Evolutionary conservation across 1,284 basidiomycete species (phyloP), one percentile per base, ranked within the genome.

Genomic region (Ustilago cynodontis): DNA sequence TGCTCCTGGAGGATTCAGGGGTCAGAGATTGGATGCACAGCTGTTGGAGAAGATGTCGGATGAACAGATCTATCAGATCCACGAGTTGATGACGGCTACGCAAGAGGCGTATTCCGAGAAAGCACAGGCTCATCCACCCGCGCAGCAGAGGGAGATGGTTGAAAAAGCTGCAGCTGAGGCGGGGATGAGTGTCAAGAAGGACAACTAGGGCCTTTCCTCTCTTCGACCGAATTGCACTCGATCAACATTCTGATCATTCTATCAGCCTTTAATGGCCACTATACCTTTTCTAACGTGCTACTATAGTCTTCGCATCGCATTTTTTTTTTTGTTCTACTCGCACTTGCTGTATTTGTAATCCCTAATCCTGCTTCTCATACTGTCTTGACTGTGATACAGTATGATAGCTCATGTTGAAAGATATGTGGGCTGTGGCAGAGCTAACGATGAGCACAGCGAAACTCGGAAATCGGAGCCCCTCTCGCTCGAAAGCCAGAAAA

Each of bases 21-120:
- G 83, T 0, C 51, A 75, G 31, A 55, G 79, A 11, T 49, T 85
- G 16, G 80, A 83, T 41, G 59, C 79, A 14, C 63, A 69, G 28
- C 51, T 83, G 41, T 56, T 83, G 18, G 81, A 83, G 18, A 81
- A 80, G 72, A 70, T 86, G 53, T 85, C 84, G 2, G 81, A 85
- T 39, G 84, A 86, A 68, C 85, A 86, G 78, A 78, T 86, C n/a
- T 82, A 84, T 39, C 85, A 86, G 70, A 73, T 86, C 24, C 83
- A 85, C 63, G 85, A 86, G 56, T 63, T 86, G 31, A 83, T 84
- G 77, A 74, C 68, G 1, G 82, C 80, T 0, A 76, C 82, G 0
- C 58, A 71, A n/a, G 78, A 82, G 53, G 71, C 77, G 1, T 85
- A 82, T 41, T 82, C 83, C 13, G 65, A 76, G 2, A 64, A 75